A percentile compares a stretch with the other conserved stretches of the same genome.
Evolutionary conservation across 768 basidiomycete genomes (phyloP).

Genomic region (Ramaria rubella): DNA sequence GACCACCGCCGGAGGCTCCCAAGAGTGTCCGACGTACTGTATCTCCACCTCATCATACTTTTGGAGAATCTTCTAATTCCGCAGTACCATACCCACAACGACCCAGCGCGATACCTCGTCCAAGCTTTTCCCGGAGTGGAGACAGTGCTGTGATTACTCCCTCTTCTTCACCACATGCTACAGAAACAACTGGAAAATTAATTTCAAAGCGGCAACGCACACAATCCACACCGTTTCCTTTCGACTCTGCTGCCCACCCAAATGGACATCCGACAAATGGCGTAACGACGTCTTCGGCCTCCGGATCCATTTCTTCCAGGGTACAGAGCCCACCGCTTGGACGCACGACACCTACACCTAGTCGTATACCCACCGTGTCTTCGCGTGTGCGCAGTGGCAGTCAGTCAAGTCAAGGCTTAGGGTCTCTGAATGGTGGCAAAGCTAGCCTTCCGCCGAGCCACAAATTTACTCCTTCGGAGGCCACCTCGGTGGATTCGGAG

Average conservation of each 20-base stretch:
- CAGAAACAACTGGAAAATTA: constrained; percentile 8
- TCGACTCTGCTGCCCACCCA: constrained; percentile 32
- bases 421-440: neutral
- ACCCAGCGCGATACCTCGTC: constrained; percentile 43
- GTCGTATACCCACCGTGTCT: constrained; percentile 41
- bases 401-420: constrained; percentile 10
- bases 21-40: constrained; percentile 6
- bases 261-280: constrained; percentile 21
- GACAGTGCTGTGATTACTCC: constrained; percentile 18
- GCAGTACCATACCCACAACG: constrained; percentile 23
- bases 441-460: neutral
- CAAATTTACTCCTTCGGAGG: neutral
- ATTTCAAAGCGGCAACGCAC: constrained; percentile 24
- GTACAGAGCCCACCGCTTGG: constrained; percentile 27
- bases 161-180: constrained; percentile 17
- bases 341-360: constrained; percentile 30
- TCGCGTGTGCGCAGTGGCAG: constrained; percentile 9
- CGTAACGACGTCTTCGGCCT: constrained; percentile 31
- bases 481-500: neutral
- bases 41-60: constrained; percentile 1
- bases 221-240: constrained; percentile 27
- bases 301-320: constrained; percentile 35
- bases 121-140: constrained; percentile 31
- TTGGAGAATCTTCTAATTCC: constrained; percentile 13
- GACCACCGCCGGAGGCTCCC: constrained; percentile 17